Base-by-base conservation (phyloP, 2,329 filamentous ascomycete genomes). In the Botrytis tulipae region DNA sequence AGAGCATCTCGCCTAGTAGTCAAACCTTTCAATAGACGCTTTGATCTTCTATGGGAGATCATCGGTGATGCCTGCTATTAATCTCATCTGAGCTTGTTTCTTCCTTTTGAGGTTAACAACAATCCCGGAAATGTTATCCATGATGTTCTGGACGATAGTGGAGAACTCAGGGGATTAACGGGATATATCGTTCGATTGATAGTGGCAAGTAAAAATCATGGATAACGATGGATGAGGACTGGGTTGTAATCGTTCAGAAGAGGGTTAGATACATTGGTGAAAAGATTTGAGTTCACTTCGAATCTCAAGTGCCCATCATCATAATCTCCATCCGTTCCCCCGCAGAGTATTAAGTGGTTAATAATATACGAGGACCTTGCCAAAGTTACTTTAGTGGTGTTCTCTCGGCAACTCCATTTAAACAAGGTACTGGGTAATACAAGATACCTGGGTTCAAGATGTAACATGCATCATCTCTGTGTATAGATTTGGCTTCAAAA, bases 291-390 rank as follows among this genome's bases (percentile, higher is more conserved):
- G 40, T 42, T 48, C n/a, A 25, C 20, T 60, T 48, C n/a, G n/a
- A n/a, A 18, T n/a, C 37, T n/a, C 60, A 9, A 42, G 14, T 42
- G 22, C 18, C 60, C 25, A 29, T 25, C 57, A 29, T 20, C 35
- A 62, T 29, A 29, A 22, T n/a, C 10, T 51, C 65, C 25, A 68
- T 20, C 35, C 16, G 16, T 29, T n/a, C 25, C 46, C 18, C 25
- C 65, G 40, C 46, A 16, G 9, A 68, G 48, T 29, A 54, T 22
- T 32, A 40, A 60, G n/a, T 37, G 48, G 48, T 37, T 40, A 5
- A 16, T 54, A 22, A 48, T 48, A 72, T 72, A 68, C 62, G 62
- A 72, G 48, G 40, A 25, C 40, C 61, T 29, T 67, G 61, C 37
- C 35, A n/a, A 48, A 35, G 25, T 48, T 32, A 22, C 22, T 71